These are phyloP conservation scores for Neophaeococcomyces aloes DNA, from an alignment of 2,329 filamentous ascomycete species.

Conservation along the genomic window DNA sequence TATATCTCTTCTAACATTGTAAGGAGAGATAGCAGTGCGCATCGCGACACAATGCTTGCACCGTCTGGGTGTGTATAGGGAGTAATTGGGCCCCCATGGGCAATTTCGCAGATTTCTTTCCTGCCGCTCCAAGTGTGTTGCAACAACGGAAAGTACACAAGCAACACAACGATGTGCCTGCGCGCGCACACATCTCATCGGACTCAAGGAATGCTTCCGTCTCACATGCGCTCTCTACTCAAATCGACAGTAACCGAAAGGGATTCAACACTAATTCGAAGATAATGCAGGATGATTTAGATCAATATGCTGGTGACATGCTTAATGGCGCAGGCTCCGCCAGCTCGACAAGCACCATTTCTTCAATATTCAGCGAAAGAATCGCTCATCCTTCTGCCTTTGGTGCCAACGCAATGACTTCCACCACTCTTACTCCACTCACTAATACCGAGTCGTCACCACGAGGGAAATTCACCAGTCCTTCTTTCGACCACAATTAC, in stretches of 20 bases:
- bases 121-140: slow-evolving; percentile 59
- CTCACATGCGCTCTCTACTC: slow-evolving; percentile 7
- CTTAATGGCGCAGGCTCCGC: slow-evolving; percentile 61
- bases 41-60: slow-evolving; percentile 19
- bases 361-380: slow-evolving; percentile 58
- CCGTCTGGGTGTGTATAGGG: slow-evolving; percentile 16
- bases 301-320: slow-evolving; percentile 47
- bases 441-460: slow-evolving; percentile 58
- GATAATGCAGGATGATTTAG: slow-evolving; percentile 23
- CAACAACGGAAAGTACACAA: slow-evolving; percentile 36
- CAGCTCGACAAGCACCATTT: slow-evolving; percentile 61
- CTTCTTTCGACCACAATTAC: slow-evolving; percentile 28
- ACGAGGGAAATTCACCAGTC: slow-evolving; percentile 45
- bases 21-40: neutral
- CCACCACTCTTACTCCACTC: slow-evolving; percentile 51
- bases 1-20: too few relatives aligned
- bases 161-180: slow-evolving; percentile 35
- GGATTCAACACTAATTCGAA: neutral
- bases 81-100: slow-evolving; percentile 67
- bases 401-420: slow-evolving; percentile 44
- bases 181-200: slow-evolving; percentile 11
- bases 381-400: slow-evolving; percentile 43
- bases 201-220: slow-evolving; percentile 9
- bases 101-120: slow-evolving; percentile 79
- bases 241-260: neutral